Conservation (phyloP, 2,329 filamentous ascomycete genomes). For the Apiospora aurea region DNA sequence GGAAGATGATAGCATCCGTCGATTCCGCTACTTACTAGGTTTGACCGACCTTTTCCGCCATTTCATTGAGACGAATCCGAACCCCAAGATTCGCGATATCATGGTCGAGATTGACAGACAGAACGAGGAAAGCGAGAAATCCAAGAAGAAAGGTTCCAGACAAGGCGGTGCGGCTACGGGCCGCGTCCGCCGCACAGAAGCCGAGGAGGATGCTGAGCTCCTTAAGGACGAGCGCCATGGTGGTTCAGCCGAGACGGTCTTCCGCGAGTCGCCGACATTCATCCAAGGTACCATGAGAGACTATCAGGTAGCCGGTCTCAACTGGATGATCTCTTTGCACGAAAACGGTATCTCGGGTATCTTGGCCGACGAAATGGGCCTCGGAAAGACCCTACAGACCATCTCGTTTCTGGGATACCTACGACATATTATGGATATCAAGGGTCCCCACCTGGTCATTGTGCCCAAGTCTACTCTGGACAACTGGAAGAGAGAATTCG, state of each 20-base stretch:
- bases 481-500: constrained; percentile 97
- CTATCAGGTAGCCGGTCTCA: constrained; percentile 93
- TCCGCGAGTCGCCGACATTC: constrained; percentile 92
- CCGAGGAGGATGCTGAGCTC: constrained; percentile 94
- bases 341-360: constrained; percentile 99
- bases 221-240: constrained; percentile 88
- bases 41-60: constrained; percentile 97
- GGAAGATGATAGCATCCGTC: constrained; percentile 94
- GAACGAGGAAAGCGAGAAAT: constrained; percentile 75
- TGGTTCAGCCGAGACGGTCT: constrained; percentile 85
- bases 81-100: constrained; percentile 92
- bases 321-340: constrained; percentile 97
- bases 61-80: constrained; percentile 97
- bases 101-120: constrained; percentile 95
- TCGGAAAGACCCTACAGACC: constrained; percentile 97
- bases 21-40: constrained; percentile 93
- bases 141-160: constrained; percentile 77
- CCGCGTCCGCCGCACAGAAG: constrained; percentile 86
- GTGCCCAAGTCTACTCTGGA: constrained; percentile 98
- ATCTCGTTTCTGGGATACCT: constrained; percentile 97
- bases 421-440: constrained; percentile 87
- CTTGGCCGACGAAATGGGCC: constrained; percentile 96
- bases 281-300: constrained; percentile 91
- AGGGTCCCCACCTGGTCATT: constrained; percentile 86
- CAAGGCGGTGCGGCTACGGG: constrained; percentile 85